These are phyloP conservation scores for Pichia sp. DNA, from an alignment of 1,139 yeast genomes.

Conservation along the genomic window DNA sequence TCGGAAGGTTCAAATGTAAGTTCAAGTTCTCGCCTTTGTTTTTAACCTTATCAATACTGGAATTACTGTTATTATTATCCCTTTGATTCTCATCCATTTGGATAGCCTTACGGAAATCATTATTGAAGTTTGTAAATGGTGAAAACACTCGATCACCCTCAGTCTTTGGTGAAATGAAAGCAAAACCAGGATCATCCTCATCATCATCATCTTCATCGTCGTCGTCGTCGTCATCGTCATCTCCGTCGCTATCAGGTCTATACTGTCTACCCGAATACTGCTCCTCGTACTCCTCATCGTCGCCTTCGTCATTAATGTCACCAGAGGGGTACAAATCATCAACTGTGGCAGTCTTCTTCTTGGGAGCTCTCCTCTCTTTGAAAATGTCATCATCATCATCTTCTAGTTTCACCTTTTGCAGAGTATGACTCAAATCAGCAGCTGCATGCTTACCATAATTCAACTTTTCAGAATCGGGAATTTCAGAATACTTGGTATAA, in stretches of 20 bases:
- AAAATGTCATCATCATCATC: no score
- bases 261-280: no score
- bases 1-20: no score
- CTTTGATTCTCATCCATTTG: neutral
- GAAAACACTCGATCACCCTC: constrained; percentile 25
- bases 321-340: constrained; percentile 12
- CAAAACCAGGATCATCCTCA: constrained; percentile 12
- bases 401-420: neutral
- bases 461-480: constrained; percentile 15
- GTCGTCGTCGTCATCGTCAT: constrained; percentile 11
- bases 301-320: constrained; percentile 10
- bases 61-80: neutral
- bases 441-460: neutral
- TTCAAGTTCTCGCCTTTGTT: no score
- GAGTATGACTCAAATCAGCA: neutral
- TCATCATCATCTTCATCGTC: constrained; percentile 14
- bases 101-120: constrained; percentile 34
- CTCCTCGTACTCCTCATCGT: constrained; percentile 10
- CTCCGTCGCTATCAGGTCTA: no score
- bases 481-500: constrained; percentile 26
- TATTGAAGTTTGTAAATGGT: constrained; percentile 47
- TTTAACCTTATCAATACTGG: no score
- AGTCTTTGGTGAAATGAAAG: constrained; percentile 8
- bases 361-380: neutral
- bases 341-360: neutral